Evolutionary conservation across 257 asterid genomes (phyloP), one percentile per base, ranked within the genome.

Genomic region (Lavandula angustifolia): DNA sequence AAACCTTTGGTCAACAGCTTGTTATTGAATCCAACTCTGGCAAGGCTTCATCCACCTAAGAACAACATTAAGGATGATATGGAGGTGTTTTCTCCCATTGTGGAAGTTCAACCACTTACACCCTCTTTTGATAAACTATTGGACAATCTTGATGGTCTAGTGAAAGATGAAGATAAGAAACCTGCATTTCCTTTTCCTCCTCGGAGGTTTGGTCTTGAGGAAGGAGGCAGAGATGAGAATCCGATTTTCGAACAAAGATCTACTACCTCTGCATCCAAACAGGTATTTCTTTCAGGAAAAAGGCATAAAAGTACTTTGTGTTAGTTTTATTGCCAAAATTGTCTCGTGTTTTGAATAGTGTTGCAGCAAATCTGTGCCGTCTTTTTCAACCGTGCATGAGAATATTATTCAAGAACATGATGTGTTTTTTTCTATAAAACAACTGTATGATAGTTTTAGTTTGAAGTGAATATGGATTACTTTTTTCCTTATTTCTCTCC

Each of bases 51-150:
- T 60, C 85, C 95, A 64, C 91, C 95, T 60, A 79, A 84, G 71
- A 64, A 62, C 59, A 79, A 86, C 73, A 68, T 79, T 74, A 87
- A 86, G 85, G 97, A 92, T 80, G 99, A 92, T 71, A 89, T 92
- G 97, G 96, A 92, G 60, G 85, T 92, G 60, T 92, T 92, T 76
- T 92, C 99, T 62, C 97, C 99, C 40, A 84, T 92, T 9, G 86
- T 85, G 62, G 96, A 92, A 69, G 89, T 92, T 71, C 96, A 89
- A 81, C 97, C 99, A 60, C 79, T 85, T 48, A 89, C 98, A 42
- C 97, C 96, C 58, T 80, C 91, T 70, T 81, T 89, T 61, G 89
- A 92, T 67, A 87, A 75, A 68, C 50, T 85, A 68, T 87, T 94
- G 97, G 90, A 79, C 63, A 80, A 73, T 60, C 84, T 57, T 56